Conservation (phyloP, 805 yeast genomes). For the Myxozyma lipomycoides region DNA sequence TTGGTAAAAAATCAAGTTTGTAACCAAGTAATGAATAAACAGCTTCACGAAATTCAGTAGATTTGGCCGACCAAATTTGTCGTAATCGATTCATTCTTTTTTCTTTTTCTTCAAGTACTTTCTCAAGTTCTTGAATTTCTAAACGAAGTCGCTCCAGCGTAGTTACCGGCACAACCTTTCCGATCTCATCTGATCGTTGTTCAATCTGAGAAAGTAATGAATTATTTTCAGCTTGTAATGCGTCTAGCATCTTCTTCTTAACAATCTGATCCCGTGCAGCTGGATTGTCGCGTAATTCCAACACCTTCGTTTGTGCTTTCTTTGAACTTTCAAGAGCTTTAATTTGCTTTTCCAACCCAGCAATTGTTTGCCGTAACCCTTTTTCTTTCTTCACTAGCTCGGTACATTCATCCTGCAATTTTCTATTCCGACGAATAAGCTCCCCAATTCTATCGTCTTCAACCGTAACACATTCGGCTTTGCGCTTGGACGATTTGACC, state of each 20-base stretch:
- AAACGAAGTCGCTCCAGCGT: slow-evolving; percentile 58
- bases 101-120: slow-evolving; percentile 46
- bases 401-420: slow-evolving; percentile 33
- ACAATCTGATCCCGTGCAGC: slow-evolving; percentile 57
- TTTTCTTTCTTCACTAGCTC: slow-evolving; percentile 12
- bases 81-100: slow-evolving; percentile 51
- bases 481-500: slow-evolving; percentile 29
- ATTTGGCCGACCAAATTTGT: slow-evolving; percentile 58
- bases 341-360: slow-evolving; percentile 40
- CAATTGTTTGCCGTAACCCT: slow-evolving; percentile 26
- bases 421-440: slow-evolving; percentile 44
- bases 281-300: slow-evolving; percentile 67
- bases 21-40: slow-evolving; percentile 69
- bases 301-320: slow-evolving; percentile 46
- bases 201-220: slow-evolving; percentile 43
- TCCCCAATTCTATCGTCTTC: slow-evolving; percentile 34
- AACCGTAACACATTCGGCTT: slow-evolving; percentile 16
- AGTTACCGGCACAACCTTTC: slow-evolving; percentile 51
- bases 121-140: slow-evolving; percentile 50
- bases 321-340: slow-evolving; percentile 38
- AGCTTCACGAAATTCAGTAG: slow-evolving; percentile 65
- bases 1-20: slow-evolving; percentile 59
- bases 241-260: slow-evolving; percentile 49
- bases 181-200: slow-evolving; percentile 18
- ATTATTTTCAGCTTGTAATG: slow-evolving; percentile 55